Evolutionary conservation across 805 yeast genomes (phyloP), one percentile per base, ranked within the genome.

Genomic region (Nakazawaea ernobii): DNA sequence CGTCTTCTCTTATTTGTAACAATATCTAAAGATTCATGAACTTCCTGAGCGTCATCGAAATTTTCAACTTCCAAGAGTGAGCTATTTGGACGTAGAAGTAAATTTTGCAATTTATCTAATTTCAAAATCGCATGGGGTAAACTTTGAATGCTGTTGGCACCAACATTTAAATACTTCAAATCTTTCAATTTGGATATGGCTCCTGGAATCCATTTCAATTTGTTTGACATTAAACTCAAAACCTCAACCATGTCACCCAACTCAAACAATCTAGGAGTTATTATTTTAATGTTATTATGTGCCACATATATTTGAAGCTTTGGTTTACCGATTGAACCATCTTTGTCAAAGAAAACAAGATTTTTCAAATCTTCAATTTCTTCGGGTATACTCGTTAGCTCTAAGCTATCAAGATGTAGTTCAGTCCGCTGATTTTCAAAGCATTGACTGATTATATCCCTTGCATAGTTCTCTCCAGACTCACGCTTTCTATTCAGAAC

Each of bases 71-170:
- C 47, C 49, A 58, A 53, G 57, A 63, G 51, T 52, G 67, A 65
- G 7, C 77, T 76, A 52, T 80, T 80, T 1, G 85, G 85, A 29
- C 84, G 74, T 0, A 82, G 74, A 11, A 76, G 63, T n/a, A 81
- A 61, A 1, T 70, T 69, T 15, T 63, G 60, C 30, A 81, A 56
- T 2, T 63, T 55, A 1, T 69, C 62, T 11, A 81, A 60, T 4
- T 70, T 62, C n/a, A 81, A 59, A 6, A 80, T 72, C 50, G 77
- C 77, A 50, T 69, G 72, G 0, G 86, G 86, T 15, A 80, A 59
- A 46, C 66, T 74, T 43, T 68, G 69, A 35, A 81, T 56, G 47
- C 75, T 69, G 55, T 81, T 81, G 20, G 73, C 66, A 6, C 75
- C 74, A 8, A 80, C 53, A n/a, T 79, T 73, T 36, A 81, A 59